Percentiles rank a stretch among this genome's conserved stretches.
Evolutionary conservation across 805 yeast species (phyloP).

Genomic region (Starmerella cellae): DNA sequence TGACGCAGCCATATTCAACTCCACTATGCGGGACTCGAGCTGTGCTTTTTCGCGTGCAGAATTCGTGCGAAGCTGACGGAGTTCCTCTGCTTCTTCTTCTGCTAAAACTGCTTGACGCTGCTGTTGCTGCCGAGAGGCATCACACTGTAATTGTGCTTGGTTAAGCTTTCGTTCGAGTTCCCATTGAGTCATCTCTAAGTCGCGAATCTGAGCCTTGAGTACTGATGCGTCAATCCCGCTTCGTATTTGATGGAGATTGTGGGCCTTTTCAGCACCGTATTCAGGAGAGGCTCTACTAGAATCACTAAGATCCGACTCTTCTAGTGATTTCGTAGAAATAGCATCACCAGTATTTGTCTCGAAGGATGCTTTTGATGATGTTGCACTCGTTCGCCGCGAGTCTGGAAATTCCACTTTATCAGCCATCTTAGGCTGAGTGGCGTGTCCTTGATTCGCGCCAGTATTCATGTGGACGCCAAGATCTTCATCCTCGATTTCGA

Average conservation of each 20-base stretch:
- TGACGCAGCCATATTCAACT: slow-evolving; percentile 3
- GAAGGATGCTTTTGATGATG: no score
- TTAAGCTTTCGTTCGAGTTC: slow-evolving; percentile 8
- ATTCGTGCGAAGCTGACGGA: slow-evolving; percentile 3
- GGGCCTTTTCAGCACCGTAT: no score
- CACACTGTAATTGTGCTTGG: slow-evolving; percentile 4
- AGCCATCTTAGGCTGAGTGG: no score
- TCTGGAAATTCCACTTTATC: neutral
- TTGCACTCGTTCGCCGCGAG: neutral
- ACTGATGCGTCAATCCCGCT: neutral
- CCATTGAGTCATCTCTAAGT: slow-evolving; percentile 8
- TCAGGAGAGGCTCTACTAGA: no score
- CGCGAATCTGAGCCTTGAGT: neutral
- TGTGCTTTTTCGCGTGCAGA: slow-evolving; percentile 1
- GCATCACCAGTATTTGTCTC: no score
- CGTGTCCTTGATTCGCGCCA: no score
- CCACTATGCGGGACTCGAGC: slow-evolving; percentile 7
- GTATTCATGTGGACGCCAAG: no score
- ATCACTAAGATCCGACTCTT: no score
- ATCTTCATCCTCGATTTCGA: slow-evolving; percentile 1
- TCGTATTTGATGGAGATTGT: neutral
- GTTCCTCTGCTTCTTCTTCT: slow-evolving; percentile 1
- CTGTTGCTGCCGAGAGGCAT: slow-evolving; percentile 4
- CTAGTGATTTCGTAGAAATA: no score
- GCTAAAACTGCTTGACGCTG: slow-evolving; percentile 3